phyloP scores from a whole-genome alignment of 2,329 filamentous ascomycete genomes.

The Eutypa lata region DNA sequence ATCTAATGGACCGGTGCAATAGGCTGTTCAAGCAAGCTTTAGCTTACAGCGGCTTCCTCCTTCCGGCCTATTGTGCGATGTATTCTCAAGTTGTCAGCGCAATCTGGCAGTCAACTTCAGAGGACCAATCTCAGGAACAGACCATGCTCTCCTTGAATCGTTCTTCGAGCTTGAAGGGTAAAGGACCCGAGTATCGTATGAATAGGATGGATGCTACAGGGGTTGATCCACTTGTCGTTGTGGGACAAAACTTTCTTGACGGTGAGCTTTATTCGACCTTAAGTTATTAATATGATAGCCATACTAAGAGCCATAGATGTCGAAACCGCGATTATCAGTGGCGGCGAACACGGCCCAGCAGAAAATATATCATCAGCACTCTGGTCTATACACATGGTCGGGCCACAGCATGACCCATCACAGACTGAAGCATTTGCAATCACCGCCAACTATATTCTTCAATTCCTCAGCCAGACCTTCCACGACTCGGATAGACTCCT shows the following conservation, averaged over 20 bases:
- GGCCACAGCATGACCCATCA: conserved; percentile 22
- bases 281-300: conserved; percentile 7
- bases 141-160: conserved; percentile 12
- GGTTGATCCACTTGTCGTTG: conserved; percentile 37
- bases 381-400: conserved; percentile 38
- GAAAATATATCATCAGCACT: conserved; percentile 40
- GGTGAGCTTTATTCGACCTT: conserved; percentile 32
- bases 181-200: conserved; percentile 30
- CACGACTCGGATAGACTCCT: conserved; percentile 27
- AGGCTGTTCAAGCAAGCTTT: conserved; percentile 46
- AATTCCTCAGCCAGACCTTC: conserved; percentile 33
- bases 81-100: conserved; percentile 42
- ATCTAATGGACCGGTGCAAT: conserved; percentile 31
- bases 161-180: conserved; percentile 38
- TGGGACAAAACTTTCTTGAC: conserved; percentile 49
- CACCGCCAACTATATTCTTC: conserved; percentile 35
- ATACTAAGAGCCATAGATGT: conserved; percentile 34
- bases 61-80: conserved; percentile 29
- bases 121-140: conserved; percentile 23
- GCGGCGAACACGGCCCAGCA: conserved; percentile 22
- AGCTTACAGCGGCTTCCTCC: conserved; percentile 40
- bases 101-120: conserved; percentile 46
- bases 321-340: conserved; percentile 40
- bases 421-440: conserved; percentile 31
- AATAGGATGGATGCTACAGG: conserved; percentile 4